Evolutionary conservation across 148 eudicot genomes (phyloP), one percentile per base, ranked within the genome.

Genomic region (Chenopodium berlandieri): DNA sequence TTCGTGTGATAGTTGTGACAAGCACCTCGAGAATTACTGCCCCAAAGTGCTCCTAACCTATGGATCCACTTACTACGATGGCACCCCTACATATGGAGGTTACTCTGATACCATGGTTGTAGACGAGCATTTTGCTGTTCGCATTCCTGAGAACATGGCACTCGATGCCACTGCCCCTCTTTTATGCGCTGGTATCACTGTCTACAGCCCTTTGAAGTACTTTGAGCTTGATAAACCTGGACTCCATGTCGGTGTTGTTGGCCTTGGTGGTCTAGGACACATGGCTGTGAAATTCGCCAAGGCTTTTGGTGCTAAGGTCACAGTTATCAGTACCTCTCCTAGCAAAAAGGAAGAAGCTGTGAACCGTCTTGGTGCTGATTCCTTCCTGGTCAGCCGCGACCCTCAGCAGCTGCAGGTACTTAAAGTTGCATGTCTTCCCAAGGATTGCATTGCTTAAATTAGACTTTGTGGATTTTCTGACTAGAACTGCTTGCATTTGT

Each of bases 241-340:
- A 0, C 86, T 82, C 8, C 85, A 79, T 52, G 62, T 89, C 1
- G 91, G 91, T 25, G 88, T 87, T 27, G 82, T 84, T 27, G 90
- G 91, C 19, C 82, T 87, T 58, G 91, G 91, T 23, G 91, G 91
- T 14, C 85, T 89, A 0, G 92, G 92, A 71, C 90, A 89, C 74
- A 76, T 89, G 85, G 90, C 90, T 1, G 89, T 89, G 12, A 89
- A 88, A 68, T 89, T 89, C 4, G 92, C 85, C 4, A 89, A 89
- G 81, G 87, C 90, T 14, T 89, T 84, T 65, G 92, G 92, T 30
- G 80, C 83, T 80, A 79, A 81, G 11, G 90, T 89, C 9, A 89
- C 92, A 0, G 92, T 89, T 69, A 82, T 89, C 19, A 89, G 90
- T 73, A 87, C 91, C 31, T 84, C 88, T 8, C 52, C 78, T 25